Percentiles rank a stretch among this genome's conserved stretches.
Evolutionary conservation across 2,329 filamentous ascomycete genomes (phyloP).

Genomic region (Elsinoe perseae): DNA sequence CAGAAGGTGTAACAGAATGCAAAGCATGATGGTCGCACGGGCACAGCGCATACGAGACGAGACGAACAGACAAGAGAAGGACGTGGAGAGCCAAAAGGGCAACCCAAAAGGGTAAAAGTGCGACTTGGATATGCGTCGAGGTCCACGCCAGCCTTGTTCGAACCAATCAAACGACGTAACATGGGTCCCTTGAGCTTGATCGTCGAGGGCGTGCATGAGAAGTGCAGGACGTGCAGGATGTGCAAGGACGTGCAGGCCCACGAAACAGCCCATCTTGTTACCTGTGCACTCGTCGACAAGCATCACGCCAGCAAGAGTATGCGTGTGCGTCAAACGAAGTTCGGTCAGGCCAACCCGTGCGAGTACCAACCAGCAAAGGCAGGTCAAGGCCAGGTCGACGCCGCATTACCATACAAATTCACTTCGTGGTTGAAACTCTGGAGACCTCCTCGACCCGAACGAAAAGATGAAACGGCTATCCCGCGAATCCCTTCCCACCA

Average conservation of each 20-base stretch:
- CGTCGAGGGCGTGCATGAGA: neutral
- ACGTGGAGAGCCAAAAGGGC: neutral
- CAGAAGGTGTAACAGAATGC: neutral
- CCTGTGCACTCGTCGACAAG: neutral
- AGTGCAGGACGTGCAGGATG: too few relatives aligned
- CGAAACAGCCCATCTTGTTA: too few relatives aligned
- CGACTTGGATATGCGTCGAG: neutral
- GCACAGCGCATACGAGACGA: conserved; percentile 7
- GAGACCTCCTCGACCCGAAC: neutral
- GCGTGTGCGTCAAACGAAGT: neutral
- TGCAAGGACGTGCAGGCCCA: too few relatives aligned
- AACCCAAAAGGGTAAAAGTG: neutral
- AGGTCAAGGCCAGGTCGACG: neutral
- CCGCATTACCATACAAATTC: neutral
- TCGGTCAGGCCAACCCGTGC: neutral
- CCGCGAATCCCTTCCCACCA: neutral
- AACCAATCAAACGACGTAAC: neutral
- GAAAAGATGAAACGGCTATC: neutral
- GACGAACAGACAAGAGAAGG: neutral
- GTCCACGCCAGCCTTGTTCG: neutral
- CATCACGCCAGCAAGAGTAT: neutral
- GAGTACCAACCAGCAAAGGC: neutral
- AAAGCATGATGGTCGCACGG: neutral
- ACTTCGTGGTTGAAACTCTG: neutral
- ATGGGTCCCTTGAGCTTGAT: neutral